Evolutionary conservation across 495 filamentous ascomycete genomes (phyloP).

Genomic region (Pyrenula massariospora): DNA sequence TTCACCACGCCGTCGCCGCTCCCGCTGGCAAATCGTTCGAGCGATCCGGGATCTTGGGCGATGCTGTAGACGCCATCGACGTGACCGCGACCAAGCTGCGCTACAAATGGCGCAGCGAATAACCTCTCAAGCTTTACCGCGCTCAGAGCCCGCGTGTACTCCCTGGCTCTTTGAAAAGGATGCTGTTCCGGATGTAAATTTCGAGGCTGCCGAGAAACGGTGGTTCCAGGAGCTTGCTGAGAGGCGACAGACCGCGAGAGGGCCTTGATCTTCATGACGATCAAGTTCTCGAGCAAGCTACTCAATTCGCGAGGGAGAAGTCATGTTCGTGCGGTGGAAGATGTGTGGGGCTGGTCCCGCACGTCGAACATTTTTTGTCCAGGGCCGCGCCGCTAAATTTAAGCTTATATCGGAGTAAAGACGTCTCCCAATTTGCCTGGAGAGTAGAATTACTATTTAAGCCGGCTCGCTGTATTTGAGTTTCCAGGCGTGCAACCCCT

Average conservation of each 20-base stretch:
- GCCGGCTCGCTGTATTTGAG: too few relatives aligned
- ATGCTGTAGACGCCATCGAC: constrained; percentile 82
- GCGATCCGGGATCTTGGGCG: constrained; percentile 56
- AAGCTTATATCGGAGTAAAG: not conserved
- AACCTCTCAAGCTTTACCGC: constrained; percentile 90
- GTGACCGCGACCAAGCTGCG: constrained; percentile 78
- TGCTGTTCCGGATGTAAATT: constrained; percentile 90
- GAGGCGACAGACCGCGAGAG: constrained; percentile 67
- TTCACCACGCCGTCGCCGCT: constrained; percentile 84
- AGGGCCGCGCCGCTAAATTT: not conserved
- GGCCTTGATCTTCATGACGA: constrained; percentile 76
- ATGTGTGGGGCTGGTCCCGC: not conserved
- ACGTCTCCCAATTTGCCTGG: too few relatives aligned
- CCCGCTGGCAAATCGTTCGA: constrained; percentile 65
- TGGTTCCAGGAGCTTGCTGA: constrained; percentile 67
- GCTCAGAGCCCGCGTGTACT: constrained; percentile 83
- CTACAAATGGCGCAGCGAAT: constrained; percentile 89
- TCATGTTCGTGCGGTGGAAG: too few relatives aligned
- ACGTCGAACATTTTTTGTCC: too few relatives aligned
- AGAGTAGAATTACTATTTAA: too few relatives aligned
- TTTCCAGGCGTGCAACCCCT: too few relatives aligned
- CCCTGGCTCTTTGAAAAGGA: constrained; percentile 87
- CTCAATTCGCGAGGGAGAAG: too few relatives aligned
- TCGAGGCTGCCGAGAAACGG: constrained; percentile 59
- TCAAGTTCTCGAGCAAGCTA: not conserved